Conservation (phyloP, 192 early-diverging fungal species). For the Gaertneriomyces semiglobifer region DNA sequence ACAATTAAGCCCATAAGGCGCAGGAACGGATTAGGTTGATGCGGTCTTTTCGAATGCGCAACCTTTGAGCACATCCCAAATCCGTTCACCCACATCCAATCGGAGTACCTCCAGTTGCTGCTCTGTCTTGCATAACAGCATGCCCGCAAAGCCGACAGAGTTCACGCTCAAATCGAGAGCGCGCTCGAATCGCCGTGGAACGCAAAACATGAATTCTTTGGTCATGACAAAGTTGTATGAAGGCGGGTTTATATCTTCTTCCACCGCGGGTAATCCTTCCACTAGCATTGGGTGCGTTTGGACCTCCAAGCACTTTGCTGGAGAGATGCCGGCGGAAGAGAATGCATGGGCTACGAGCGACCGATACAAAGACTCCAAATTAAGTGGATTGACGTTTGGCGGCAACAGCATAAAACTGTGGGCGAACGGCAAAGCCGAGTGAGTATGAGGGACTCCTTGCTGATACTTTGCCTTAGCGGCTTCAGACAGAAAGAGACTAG, state of each 20-base stretch:
- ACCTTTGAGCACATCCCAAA: too few species aligned
- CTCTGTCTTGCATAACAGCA: slow-evolving; percentile 53
- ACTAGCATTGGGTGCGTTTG: not conserved
- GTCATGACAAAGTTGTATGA: slow-evolving; percentile 65
- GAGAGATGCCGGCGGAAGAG: slow-evolving; percentile 16
- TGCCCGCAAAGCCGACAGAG: slow-evolving; percentile 64
- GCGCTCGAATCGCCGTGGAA: slow-evolving; percentile 45
- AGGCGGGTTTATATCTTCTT: not conserved
- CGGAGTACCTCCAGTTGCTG: slow-evolving; percentile 35
- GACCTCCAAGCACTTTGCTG: slow-evolving; percentile 14
- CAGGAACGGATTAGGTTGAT: too few species aligned
- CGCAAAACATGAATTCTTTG: slow-evolving; percentile 46
- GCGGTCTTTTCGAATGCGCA: too few species aligned
- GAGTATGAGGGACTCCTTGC: too few species aligned
- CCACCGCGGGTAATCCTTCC: slow-evolving; percentile 1
- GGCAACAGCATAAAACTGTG: slow-evolving; percentile 13
- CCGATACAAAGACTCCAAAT: slow-evolving; percentile 23
- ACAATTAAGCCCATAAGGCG: too few species aligned
- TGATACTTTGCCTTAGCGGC: too few species aligned
- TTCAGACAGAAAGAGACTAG: too few species aligned
- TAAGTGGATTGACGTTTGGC: not conserved
- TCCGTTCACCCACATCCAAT: too few species aligned
- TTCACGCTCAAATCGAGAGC: slow-evolving; percentile 51
- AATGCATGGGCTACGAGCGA: slow-evolving; percentile 22
- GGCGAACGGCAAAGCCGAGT: slow-evolving; percentile 8